Percentiles rank a stretch among this genome's conserved stretches.
These are phyloP conservation scores for Hypoxylon crocopeplum DNA, from an alignment of 495 filamentous ascomycete species.

Conservation along the genomic window DNA sequence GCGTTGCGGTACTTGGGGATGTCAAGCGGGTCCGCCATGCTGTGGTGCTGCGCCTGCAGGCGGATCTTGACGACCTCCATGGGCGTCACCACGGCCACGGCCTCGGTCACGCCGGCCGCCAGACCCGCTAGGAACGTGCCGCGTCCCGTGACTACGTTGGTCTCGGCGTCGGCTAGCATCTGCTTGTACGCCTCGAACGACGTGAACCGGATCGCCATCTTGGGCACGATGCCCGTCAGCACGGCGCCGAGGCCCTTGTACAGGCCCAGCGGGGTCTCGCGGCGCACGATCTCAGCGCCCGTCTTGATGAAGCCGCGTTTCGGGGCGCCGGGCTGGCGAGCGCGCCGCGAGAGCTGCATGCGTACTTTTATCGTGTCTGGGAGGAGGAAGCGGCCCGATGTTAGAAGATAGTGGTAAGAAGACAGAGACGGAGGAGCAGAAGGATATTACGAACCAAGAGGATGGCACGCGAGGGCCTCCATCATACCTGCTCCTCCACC, in stretches of 20 bases:
- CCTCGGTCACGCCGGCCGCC: slow-evolving; percentile 92
- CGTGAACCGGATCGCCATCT: slow-evolving; percentile 99
- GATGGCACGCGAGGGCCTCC: slow-evolving; percentile 97
- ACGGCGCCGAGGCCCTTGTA: slow-evolving; percentile 98
- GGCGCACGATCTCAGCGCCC: slow-evolving; percentile 83
- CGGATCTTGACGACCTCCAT: slow-evolving; percentile 99
- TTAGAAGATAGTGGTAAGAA: slow-evolving; percentile 14
- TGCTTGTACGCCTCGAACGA: slow-evolving; percentile 96
- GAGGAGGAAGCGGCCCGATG: neutral
- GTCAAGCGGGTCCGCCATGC: slow-evolving; percentile 88
- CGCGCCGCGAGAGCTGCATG: slow-evolving; percentile 95
- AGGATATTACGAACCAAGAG: slow-evolving; percentile 70
- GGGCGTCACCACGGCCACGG: slow-evolving; percentile 92
- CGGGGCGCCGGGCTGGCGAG: slow-evolving; percentile 79
- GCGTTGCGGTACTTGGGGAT: slow-evolving; percentile 97
- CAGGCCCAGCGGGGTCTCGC: slow-evolving; percentile 88
- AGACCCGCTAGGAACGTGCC: slow-evolving; percentile 91
- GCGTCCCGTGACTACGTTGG: slow-evolving; percentile 71
- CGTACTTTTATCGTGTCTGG: slow-evolving; percentile 97
- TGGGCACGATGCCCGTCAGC: slow-evolving; percentile 94
- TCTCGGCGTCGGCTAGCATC: slow-evolving; percentile 72
- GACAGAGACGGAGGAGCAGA: neutral
- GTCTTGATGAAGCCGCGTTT: slow-evolving; percentile 88
- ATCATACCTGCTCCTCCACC: slow-evolving; percentile 99
- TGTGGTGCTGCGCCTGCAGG: slow-evolving; percentile 96